These are phyloP conservation scores for Calonectria pauciramosa DNA, from an alignment of 2,329 filamentous ascomycete species.

Conservation along the genomic window DNA sequence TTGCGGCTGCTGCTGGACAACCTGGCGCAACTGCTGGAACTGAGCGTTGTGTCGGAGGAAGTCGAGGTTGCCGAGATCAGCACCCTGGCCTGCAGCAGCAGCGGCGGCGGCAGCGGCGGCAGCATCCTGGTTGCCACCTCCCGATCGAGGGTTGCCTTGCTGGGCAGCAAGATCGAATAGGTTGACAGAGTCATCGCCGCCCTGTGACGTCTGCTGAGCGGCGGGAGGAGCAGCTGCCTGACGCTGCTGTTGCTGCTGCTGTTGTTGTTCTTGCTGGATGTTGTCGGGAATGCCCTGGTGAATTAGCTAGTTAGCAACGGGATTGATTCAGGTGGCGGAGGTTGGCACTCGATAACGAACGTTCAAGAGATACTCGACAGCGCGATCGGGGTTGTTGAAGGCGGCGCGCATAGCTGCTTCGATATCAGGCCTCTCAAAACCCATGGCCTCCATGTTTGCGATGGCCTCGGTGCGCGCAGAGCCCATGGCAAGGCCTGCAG, in stretches of 20 bases:
- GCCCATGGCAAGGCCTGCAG: constrained; percentile 89
- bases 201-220: constrained; percentile 55
- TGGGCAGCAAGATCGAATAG: constrained; percentile 94
- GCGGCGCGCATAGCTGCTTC: constrained; percentile 96
- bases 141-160: constrained; percentile 65
- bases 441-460: constrained; percentile 97
- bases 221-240: constrained; percentile 53
- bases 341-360: constrained; percentile 65
- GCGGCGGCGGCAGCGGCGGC: constrained; percentile 61
- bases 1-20: constrained; percentile 96
- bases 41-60: constrained; percentile 96
- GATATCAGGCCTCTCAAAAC: constrained; percentile 89
- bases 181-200: constrained; percentile 81
- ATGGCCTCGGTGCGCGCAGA: constrained; percentile 85
- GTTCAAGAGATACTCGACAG: constrained; percentile 93
- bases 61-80: constrained; percentile 83
- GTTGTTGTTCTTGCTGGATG: constrained; percentile 79
- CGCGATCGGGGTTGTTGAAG: constrained; percentile 96
- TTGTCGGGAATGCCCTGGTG: constrained; percentile 89
- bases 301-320: constrained; percentile 24
- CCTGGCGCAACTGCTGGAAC: constrained; percentile 96
- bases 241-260: constrained; percentile 64
- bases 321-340: not conserved
- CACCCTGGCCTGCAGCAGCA: constrained; percentile 65
- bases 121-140: constrained; percentile 56